Base-by-base conservation (phyloP, 192 early-diverging fungal genomes). In the Entophlyctis luteolus region DNA sequence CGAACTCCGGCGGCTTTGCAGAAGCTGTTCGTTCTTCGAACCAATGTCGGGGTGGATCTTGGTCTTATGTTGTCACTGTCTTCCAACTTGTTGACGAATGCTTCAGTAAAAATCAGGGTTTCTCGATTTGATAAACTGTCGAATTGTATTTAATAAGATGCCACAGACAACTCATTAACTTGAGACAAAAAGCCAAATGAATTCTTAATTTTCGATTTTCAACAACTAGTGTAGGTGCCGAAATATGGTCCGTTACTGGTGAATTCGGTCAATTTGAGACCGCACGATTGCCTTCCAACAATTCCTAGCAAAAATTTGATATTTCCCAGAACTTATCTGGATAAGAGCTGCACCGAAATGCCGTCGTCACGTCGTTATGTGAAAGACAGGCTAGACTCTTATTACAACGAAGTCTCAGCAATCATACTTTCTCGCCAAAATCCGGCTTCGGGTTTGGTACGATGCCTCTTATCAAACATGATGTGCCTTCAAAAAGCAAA, bases 341-440 rank as follows among this genome's bases (percentile, higher is more conserved):
- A n/a, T n/a, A n/a, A n/a, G n/a, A n/a, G n/a, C n/a, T n/a, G n/a
- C n/a, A n/a, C n/a, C n/a, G n/a, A 12, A 33, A 68, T 56, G 67
- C 38, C 56, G 20, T 37, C 54, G 8, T 20, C 37, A 16, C 37
- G 31, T n/a, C 54, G 67, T 6, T 59, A 32, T 27, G 48, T 70
- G 2, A 70, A 70, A 49, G 79, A 78, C 10, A 57, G 67, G 28
- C 82, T 94, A 4, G 89, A 94, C 67, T 77, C 82, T 66, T 92
- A 90, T 75, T 91, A 91, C 58, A 75, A 85, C 14, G 86, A 85
- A 35, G 84, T 91, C 48, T 81, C 83, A 20, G 70, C 82, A 29
- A 90, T 90, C 42, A 92, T 92, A 72, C 76, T 94, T 31, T 81
- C 87, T 22, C 75, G 88, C 14, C 90, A 92, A 73, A 90, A 91